Evolutionary conservation across 2,329 filamentous ascomycete species (phyloP).

Genomic region (Talaromyces rugulosus): DNA sequence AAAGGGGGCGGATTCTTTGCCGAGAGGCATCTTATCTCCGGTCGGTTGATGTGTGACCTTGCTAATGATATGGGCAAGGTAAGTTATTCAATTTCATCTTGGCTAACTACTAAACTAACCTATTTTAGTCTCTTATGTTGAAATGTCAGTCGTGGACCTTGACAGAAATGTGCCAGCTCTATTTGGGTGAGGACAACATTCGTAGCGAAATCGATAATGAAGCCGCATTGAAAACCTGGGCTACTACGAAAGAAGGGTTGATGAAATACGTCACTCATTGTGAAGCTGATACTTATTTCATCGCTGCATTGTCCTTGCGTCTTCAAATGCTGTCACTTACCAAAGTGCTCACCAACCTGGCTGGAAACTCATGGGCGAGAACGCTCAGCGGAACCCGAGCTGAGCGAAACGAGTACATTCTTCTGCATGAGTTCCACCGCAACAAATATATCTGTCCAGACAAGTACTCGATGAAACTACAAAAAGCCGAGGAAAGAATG

Average conservation of each 20-base stretch:
- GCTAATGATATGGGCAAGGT: conserved; percentile 91
- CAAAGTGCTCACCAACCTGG: conserved; percentile 92
- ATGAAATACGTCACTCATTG: conserved; percentile 93
- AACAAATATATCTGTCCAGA: conserved; percentile 99
- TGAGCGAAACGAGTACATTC: conserved; percentile 98
- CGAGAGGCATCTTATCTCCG: conserved; percentile 83
- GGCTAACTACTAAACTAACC: conserved; percentile 20
- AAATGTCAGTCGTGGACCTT: conserved; percentile 98
- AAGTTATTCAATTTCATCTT: conserved; percentile 10
- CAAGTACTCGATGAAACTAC: conserved; percentile 77
- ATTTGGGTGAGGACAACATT: conserved; percentile 67
- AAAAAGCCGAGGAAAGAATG: conserved; percentile 63
- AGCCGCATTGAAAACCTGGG: conserved; percentile 79
- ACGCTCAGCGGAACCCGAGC: conserved; percentile 93
- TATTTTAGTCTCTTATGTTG: conserved; percentile 72
- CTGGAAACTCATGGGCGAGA: conserved; percentile 96
- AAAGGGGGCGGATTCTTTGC: conserved; percentile 87
- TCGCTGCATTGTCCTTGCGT: conserved; percentile 81
- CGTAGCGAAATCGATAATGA: conserved; percentile 88
- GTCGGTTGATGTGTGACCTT: conserved; percentile 86
- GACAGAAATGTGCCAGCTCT: conserved; percentile 94
- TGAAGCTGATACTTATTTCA: conserved; percentile 93
- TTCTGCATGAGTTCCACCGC: conserved; percentile 91
- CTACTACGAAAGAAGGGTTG: conserved; percentile 73
- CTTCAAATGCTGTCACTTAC: conserved; percentile 91